phyloP scores from a whole-genome alignment of 257 asterid species.

The Salvia rosmarinus region DNA sequence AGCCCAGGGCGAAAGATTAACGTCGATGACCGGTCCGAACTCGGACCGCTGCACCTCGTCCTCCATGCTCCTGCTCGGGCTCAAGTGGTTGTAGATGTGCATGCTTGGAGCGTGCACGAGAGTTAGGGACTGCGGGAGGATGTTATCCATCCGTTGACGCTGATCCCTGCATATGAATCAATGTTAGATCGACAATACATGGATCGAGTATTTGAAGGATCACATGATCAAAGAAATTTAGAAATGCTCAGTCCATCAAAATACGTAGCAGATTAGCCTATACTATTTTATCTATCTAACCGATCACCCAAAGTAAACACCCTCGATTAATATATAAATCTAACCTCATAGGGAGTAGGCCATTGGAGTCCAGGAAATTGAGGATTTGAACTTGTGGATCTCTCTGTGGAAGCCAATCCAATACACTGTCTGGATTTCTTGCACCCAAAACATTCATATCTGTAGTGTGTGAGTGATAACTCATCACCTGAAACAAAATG shows the following conservation, averaged over 20 bases:
- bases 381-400: conserved; percentile 72
- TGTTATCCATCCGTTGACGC: conserved; percentile 50
- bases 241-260: too few species aligned
- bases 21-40: conserved; percentile 61
- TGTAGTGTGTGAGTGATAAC: conserved; percentile 43
- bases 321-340: background rate
- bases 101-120: conserved; percentile 47
- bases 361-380: conserved; percentile 72
- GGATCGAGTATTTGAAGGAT: too few species aligned
- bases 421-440: conserved; percentile 41
- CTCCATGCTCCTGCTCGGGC: conserved; percentile 55
- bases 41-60: conserved; percentile 55
- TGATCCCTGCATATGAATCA: conserved; percentile 51
- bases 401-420: conserved; percentile 78
- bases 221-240: too few species aligned
- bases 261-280: too few species aligned
- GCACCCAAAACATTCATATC: conserved; percentile 47
- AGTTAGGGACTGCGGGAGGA: conserved; percentile 49
- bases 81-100: conserved; percentile 51
- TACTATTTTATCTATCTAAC: too few species aligned
- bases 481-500: conserved; percentile 49
- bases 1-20: conserved; percentile 72
- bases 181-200: too few species aligned
- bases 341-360: conserved; percentile 68
- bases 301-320: too few species aligned